Base-by-base conservation (phyloP, 148 eudicot genomes). In the Rhododendron mucronatum region DNA sequence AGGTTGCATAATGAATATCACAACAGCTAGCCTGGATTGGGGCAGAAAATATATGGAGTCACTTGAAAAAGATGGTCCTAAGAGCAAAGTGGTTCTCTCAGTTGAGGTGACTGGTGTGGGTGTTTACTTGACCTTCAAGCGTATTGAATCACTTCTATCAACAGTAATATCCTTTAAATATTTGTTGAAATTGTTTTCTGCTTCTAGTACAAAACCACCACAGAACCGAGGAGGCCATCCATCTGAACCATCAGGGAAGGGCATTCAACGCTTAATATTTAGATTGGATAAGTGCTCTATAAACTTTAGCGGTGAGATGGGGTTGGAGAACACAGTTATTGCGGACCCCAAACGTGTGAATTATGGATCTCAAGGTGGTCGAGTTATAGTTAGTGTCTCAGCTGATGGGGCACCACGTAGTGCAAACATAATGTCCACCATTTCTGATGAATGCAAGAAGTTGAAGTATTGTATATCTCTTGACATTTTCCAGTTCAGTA, bases 311-410 rank as follows among this genome's bases (percentile, higher is more conserved):
- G 94, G 94, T 87, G 98, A 95, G 86, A 93, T 92, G 84, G 95
- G 93, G 84, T 88, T 96, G 94, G 99, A 96, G 69, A 93, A 91
- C 87, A 88, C 91, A 26, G 87, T 88, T 86, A 69, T 93, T 89
- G 94, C 91, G 67, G 99, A 96, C 82, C 97, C 99, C 69, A 96
- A 96, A 91, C 94, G 94, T 83, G 98, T 94, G 45, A 96, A 95
- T 89, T 96, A 95, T 91, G 99, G 99, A 88, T 96, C 99, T 69
- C 99, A 95, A 91, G 99, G 99, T 86, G 98, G 99, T 73, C 93
- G 95, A 78, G 91, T 96, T 87, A 78, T 93, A 80, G 91, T 95
- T 51, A 88, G 88, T 88, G 90, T 85, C 79, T 93, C 90, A 82
- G 97, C 92, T 87, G 98, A 96, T 91, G 99, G 99, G 87, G 89